These are phyloP conservation scores for Pseudomicrostroma phylloplanum DNA, from an alignment of 1,284 basidiomycete species.

Conservation along the genomic window DNA sequence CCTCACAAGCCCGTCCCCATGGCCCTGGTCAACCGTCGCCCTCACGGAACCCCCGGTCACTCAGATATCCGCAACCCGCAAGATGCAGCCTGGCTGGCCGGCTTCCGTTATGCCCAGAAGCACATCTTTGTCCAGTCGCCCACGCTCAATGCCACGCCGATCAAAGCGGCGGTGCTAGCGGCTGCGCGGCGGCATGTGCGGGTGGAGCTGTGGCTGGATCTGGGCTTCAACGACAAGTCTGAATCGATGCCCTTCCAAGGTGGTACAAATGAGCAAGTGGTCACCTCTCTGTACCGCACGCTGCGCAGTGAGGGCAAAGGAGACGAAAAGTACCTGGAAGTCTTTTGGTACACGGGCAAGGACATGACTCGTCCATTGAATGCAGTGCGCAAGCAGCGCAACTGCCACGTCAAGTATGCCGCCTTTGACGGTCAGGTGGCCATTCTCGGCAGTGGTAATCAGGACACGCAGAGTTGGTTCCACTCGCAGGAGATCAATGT, in stretches of 20 bases:
- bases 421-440: constrained; percentile 65
- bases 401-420: constrained; percentile 67
- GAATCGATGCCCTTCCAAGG: constrained; percentile 71
- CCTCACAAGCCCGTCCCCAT: constrained; percentile 61
- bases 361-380: constrained; percentile 68
- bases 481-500: constrained; percentile 73
- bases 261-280: constrained; percentile 72
- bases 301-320: constrained; percentile 41
- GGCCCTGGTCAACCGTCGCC: constrained; percentile 65
- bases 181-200: constrained; percentile 62
- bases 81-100: constrained; percentile 70
- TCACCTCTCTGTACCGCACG: constrained; percentile 59
- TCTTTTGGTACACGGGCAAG: constrained; percentile 63
- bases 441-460: constrained; percentile 66
- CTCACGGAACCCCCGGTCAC: constrained; percentile 61
- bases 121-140: constrained; percentile 65
- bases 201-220: constrained; percentile 55
- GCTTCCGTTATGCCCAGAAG: constrained; percentile 62
- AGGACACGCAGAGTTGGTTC: constrained; percentile 64
- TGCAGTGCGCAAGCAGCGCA: constrained; percentile 67
- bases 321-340: constrained; percentile 58
- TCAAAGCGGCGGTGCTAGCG: constrained; percentile 63
- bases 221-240: constrained; percentile 55
- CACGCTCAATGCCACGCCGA: constrained; percentile 67
- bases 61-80: constrained; percentile 63